phyloP scores from a whole-genome alignment of 192 early-diverging fungal genomes.

The Coemansia sp. region DNA sequence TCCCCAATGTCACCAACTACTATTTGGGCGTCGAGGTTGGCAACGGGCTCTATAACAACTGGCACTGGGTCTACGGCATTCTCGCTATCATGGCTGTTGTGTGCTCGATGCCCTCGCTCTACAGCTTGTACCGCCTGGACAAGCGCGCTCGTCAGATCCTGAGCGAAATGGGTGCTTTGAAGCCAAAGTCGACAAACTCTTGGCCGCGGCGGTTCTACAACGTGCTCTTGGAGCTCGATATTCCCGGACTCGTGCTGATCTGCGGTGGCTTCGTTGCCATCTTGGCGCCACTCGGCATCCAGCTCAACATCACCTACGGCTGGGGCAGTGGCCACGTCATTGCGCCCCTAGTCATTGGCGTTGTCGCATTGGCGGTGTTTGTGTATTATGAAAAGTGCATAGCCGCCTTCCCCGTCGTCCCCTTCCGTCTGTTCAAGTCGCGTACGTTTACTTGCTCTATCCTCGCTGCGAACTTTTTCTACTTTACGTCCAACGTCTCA shows the following conservation, averaged over 20 bases:
- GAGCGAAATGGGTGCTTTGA: not conserved
- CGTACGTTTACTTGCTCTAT: slow-evolving; percentile 47
- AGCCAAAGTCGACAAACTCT: not conserved
- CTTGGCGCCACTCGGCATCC: slow-evolving; percentile 46
- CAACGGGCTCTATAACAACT: slow-evolving; percentile 16
- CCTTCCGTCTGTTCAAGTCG: slow-evolving; percentile 32
- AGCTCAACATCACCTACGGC: slow-evolving; percentile 48
- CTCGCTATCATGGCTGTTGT: slow-evolving; percentile 36
- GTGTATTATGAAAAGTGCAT: slow-evolving; percentile 57
- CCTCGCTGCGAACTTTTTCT: slow-evolving; percentile 38
- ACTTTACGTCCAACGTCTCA: slow-evolving; percentile 44
- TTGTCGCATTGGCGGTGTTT: slow-evolving; percentile 32
- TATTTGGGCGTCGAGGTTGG: slow-evolving; percentile 44
- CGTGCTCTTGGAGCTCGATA: slow-evolving; percentile 33
- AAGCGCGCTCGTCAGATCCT: slow-evolving; percentile 26
- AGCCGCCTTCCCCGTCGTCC: slow-evolving; percentile 66
- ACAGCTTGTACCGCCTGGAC: slow-evolving; percentile 25
- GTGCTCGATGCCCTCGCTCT: slow-evolving; percentile 26
- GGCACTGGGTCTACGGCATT: slow-evolving; percentile 51
- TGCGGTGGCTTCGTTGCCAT: slow-evolving; percentile 41
- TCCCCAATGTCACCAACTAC: slow-evolving; percentile 47
- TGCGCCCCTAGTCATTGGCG: slow-evolving; percentile 47
- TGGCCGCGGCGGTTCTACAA: not conserved
- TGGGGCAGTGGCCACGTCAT: slow-evolving; percentile 57
- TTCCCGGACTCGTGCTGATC: slow-evolving; percentile 29